Evolutionary conservation across 139 green algal species (phyloP), one percentile per base, ranked within the genome.

Genomic region (Auxenochlorella pyrenoidosa): DNA sequence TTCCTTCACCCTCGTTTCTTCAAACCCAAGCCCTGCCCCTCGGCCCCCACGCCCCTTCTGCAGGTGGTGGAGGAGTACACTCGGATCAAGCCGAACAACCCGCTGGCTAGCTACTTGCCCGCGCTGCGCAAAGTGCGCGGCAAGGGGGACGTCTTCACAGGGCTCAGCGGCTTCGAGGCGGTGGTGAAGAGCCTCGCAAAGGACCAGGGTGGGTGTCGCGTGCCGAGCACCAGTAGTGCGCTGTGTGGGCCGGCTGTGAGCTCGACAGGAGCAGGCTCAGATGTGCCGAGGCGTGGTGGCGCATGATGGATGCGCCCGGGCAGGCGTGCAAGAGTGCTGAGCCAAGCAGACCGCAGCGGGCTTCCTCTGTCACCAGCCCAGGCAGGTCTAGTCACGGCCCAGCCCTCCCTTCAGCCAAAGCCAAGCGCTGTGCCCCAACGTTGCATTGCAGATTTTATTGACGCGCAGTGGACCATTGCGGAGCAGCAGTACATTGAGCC

Each of bases 401-500:
- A 68, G 18, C 59, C 6, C 59, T 32, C 21, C 12, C 28, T 15
- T n/a, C 13, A 71, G 63, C 63, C 26, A 26, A n/a, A 36, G 28
- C 63, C 8, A 36, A 36, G 24, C 21, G 3, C 26, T 36, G 26
- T 15, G 63, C 63, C 8, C 26, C 63, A 13, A 71, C 63, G 8
- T 71, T 71, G 63, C 63, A 4, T 22, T 41, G 79, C 80, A 85
- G 80, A 77, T 4, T 85, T 85, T 40, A 85, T 85, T 30, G 15
- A 85, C 22, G 63, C 80, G 2, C 80, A 85, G 63, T 85, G 80
- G 80, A 76, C 43, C 3, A 51, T 76, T 5, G 75, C 60, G 40
- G 59, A 88, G 18, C 26, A 54, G 21, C 32, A 84, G 79, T 87
- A 88, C 73, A 76, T 85, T 54, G 43, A 75, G 41, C 87, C 87